Evolutionary conservation across 352 stramenopile species (phyloP).

Genomic region (Phytophthora constricta): DNA sequence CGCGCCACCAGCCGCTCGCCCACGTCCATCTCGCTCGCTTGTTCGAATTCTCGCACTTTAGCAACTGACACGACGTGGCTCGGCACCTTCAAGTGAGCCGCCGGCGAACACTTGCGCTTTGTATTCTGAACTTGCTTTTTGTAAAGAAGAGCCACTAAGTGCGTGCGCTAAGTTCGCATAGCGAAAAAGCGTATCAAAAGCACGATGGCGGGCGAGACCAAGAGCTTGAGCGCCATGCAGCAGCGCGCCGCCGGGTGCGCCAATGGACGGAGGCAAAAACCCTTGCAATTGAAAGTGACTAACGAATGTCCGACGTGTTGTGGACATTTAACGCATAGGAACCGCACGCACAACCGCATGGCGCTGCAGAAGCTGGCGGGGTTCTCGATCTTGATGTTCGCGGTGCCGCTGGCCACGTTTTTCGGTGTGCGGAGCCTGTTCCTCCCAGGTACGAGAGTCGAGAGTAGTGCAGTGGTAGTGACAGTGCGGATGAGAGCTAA

Average conservation of each 20-base stretch:
- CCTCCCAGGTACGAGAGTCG: conserved; percentile 50
- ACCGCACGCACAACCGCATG: conserved; percentile 74
- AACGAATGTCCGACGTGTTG: background rate
- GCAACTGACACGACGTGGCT: conserved; percentile 14
- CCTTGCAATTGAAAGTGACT: background rate
- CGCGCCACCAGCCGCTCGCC: conserved; percentile 66
- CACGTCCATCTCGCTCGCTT: conserved; percentile 38
- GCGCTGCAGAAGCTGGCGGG: conserved; percentile 75
- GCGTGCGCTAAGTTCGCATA: background rate
- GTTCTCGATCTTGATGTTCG: conserved; percentile 78
- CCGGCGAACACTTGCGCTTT: background rate
- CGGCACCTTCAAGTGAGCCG: conserved; percentile 32
- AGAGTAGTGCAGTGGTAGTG: background rate
- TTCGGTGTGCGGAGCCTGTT: conserved; percentile 64
- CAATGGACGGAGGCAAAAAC: background rate
- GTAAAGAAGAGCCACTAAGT: no score
- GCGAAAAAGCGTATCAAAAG: conserved; percentile 11
- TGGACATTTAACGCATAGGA: conserved; percentile 40
- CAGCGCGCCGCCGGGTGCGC: conserved; percentile 24
- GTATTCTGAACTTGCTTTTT: background rate
- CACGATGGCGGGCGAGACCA: conserved; percentile 32
- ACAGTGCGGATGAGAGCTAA: background rate
- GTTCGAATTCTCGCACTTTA: conserved; percentile 34
- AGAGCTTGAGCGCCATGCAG: conserved; percentile 60
- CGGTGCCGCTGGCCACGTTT: conserved; percentile 68